Conservation (phyloP, 352 stramenopile genomes). For the Globisporangium viniferum region DNA sequence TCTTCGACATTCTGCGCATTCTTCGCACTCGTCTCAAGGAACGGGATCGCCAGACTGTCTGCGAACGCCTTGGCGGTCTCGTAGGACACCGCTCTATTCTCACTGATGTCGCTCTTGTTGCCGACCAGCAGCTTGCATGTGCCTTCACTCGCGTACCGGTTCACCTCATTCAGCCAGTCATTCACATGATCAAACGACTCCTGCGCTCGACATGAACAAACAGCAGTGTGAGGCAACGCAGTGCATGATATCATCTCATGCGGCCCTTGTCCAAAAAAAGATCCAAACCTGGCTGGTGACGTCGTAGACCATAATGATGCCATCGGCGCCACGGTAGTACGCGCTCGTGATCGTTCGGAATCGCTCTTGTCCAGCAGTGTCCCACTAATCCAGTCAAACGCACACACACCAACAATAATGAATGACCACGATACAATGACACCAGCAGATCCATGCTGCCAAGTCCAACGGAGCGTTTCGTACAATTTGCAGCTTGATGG, state of each 20-base stretch:
- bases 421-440: background rate
- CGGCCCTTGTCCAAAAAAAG: background rate
- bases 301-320: conserved; percentile 99
- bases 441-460: background rate
- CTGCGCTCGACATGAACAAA: conserved; percentile 23
- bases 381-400: conserved; percentile 67
- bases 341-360: conserved; percentile 99
- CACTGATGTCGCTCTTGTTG: conserved; percentile 99
- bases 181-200: conserved; percentile 99
- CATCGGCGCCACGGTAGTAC: conserved; percentile 98
- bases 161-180: conserved; percentile 99
- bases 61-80: conserved; percentile 97
- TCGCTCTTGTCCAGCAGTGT: conserved; percentile 98
- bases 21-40: conserved; percentile 99
- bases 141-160: conserved; percentile 97
- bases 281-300: conserved; percentile 90
- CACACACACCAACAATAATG: background rate
- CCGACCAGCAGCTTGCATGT: conserved; percentile 99
- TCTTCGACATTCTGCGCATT: conserved; percentile 98
- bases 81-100: conserved; percentile 95
- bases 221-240: background rate
- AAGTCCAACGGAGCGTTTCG: conserved; percentile 18
- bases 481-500: conserved; percentile 97
- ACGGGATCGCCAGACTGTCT: conserved; percentile 96
- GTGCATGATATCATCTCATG: background rate